Evolutionary conservation across 176 grass and related monocot genomes (phyloP).

Genomic region (Triticum turgidum): DNA sequence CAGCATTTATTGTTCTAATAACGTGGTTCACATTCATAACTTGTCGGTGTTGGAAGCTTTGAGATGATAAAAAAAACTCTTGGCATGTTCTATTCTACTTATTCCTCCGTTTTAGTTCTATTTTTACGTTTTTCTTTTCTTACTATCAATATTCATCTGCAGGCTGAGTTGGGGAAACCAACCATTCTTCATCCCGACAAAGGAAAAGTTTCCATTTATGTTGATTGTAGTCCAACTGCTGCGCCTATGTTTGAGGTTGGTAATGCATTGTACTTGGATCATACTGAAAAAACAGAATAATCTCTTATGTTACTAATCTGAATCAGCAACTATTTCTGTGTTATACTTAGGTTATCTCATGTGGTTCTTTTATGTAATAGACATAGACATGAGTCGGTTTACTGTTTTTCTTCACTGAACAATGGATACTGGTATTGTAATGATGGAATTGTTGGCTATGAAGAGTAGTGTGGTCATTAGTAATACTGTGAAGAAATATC

Average conservation of each 20-base stretch:
- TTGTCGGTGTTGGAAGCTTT: not conserved
- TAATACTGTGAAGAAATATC: not conserved
- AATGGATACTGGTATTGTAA: not conserved
- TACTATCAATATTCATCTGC: constrained; percentile 11
- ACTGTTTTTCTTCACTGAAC: not conserved
- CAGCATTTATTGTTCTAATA: not conserved
- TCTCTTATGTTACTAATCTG: not conserved
- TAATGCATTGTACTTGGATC: constrained; percentile 9
- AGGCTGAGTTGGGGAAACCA: constrained; percentile 92
- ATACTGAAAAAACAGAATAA: not conserved
- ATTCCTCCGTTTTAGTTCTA: not conserved
- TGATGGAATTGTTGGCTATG: not conserved
- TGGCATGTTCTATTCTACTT: not conserved
- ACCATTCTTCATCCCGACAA: constrained; percentile 73
- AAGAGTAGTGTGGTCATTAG: not conserved
- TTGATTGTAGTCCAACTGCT: constrained; percentile 83
- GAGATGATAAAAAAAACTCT: not conserved
- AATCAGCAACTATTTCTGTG: not conserved
- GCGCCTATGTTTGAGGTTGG: constrained; percentile 80
- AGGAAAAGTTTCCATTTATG: constrained; percentile 86
- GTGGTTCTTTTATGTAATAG: not conserved
- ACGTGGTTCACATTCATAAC: not conserved
- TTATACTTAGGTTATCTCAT: not conserved
- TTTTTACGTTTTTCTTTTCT: not conserved
- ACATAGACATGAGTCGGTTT: not conserved